These are phyloP conservation scores for Truncatella angustata DNA, from an alignment of 2,329 filamentous ascomycete genomes.

Conservation along the genomic window DNA sequence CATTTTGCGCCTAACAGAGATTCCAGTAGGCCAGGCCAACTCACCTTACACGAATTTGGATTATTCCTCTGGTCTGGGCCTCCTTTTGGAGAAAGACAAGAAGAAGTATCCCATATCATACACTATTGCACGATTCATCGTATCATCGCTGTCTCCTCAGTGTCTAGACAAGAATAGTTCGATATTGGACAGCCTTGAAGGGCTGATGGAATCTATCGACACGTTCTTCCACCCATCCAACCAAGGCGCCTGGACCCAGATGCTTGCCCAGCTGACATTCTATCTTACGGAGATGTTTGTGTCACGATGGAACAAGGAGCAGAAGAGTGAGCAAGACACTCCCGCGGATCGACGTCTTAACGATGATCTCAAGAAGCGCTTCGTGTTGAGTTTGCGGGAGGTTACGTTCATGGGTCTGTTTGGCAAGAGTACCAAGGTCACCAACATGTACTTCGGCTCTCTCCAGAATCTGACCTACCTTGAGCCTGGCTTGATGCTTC, in stretches of 20 bases:
- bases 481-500: slow-evolving; percentile 87
- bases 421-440: slow-evolving; percentile 87
- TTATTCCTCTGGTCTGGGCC: slow-evolving; percentile 75
- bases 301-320: slow-evolving; percentile 94
- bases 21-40: slow-evolving; percentile 92
- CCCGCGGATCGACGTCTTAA: slow-evolving; percentile 78
- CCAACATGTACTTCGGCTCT: slow-evolving; percentile 87
- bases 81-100: slow-evolving; percentile 87
- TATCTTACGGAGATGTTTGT: slow-evolving; percentile 96
- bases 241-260: slow-evolving; percentile 85
- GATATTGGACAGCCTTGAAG: slow-evolving; percentile 81
- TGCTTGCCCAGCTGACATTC: slow-evolving; percentile 85
- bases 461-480: slow-evolving; percentile 87
- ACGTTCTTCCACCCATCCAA: slow-evolving; percentile 99
- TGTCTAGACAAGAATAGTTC: slow-evolving; percentile 77
- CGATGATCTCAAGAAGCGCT: slow-evolving; percentile 78
- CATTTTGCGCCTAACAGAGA: slow-evolving; percentile 84
- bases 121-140: slow-evolving; percentile 88
- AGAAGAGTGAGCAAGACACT: slow-evolving; percentile 85
- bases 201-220: slow-evolving; percentile 89
- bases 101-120: slow-evolving; percentile 92
- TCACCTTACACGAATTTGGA: slow-evolving; percentile 90
- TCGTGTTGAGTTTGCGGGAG: slow-evolving; percentile 84
- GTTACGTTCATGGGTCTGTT: slow-evolving; percentile 99
- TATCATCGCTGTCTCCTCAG: slow-evolving; percentile 86